phyloP scores from a whole-genome alignment of 2,329 filamentous ascomycete genomes.

The Aspergillus tubingensis region DNA sequence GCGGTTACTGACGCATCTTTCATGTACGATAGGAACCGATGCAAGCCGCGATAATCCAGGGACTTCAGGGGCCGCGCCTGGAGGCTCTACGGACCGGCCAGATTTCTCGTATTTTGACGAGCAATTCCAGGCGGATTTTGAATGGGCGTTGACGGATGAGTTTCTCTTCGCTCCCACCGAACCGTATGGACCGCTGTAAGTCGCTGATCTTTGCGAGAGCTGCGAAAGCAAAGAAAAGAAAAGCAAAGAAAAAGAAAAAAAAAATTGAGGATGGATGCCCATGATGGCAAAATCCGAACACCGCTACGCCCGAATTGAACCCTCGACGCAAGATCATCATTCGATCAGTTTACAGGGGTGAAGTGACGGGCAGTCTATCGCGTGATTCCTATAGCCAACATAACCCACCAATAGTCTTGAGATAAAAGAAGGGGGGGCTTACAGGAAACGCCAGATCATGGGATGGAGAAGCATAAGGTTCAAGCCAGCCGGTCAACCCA shows the following conservation, averaged over 20 bases:
- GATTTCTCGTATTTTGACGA: constrained; percentile 36
- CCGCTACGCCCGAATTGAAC: background rate
- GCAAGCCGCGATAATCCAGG: constrained; percentile 10
- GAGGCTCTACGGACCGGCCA: constrained; percentile 14
- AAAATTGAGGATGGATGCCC: too few relatives aligned
- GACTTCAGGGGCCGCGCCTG: constrained; percentile 1
- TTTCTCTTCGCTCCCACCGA: constrained; percentile 29
- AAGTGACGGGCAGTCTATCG: background rate
- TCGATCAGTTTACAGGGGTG: background rate
- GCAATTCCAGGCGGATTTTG: constrained; percentile 42
- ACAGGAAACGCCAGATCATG: background rate
- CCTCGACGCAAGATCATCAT: background rate
- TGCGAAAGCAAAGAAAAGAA: too few relatives aligned
- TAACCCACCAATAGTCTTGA: background rate
- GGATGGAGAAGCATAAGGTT: background rate
- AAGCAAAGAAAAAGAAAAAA: too few relatives aligned
- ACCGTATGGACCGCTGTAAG: constrained; percentile 26
- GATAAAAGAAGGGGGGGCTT: background rate
- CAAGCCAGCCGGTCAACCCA: background rate
- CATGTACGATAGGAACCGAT: constrained; percentile 17
- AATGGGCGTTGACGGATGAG: constrained; percentile 40
- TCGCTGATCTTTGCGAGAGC: background rate
- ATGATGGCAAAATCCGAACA: background rate
- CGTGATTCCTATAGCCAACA: background rate
- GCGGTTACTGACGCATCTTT: background rate